A percentile compares a stretch with the other conserved stretches of the same genome.
Conservation (phyloP, 306 rosid genomes). For the Medicago arabica region DNA sequence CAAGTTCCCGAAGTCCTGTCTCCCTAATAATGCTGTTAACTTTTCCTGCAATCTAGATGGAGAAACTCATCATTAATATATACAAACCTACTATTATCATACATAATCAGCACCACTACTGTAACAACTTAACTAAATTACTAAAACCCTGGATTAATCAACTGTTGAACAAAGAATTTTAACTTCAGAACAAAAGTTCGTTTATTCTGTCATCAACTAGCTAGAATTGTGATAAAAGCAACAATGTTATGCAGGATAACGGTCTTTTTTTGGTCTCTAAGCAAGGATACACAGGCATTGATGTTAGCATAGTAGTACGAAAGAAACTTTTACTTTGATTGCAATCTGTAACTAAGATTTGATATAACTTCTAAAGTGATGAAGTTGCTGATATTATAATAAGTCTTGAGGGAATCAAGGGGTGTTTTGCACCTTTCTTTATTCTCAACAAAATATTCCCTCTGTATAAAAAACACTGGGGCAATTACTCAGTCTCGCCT, state of each 20-base stretch:
- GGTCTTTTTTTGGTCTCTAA: neutral
- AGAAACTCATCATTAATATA: slow-evolving; percentile 38
- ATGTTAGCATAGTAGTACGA: neutral
- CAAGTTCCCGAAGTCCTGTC: slow-evolving; percentile 78
- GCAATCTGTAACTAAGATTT: neutral
- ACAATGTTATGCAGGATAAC: slow-evolving; percentile 10
- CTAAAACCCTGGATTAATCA: slow-evolving; percentile 25
- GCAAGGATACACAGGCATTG: neutral
- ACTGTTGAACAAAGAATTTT: slow-evolving; percentile 22
- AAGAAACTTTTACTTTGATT: slow-evolving; percentile 13
- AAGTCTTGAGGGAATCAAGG: slow-evolving; percentile 3
- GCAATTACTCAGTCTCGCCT: neutral
- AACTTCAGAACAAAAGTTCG: slow-evolving; percentile 25
- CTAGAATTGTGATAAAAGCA: slow-evolving; percentile 30
- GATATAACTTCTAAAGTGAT: no score
- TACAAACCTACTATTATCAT: slow-evolving; percentile 27
- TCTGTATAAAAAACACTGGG: neutral
- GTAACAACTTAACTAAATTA: slow-evolving; percentile 26
- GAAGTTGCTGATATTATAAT: neutral
- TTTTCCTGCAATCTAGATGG: slow-evolving; percentile 83
- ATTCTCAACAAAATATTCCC: slow-evolving; percentile 10
- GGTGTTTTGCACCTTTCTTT: neutral
- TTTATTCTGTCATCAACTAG: slow-evolving; percentile 33
- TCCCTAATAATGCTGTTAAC: slow-evolving; percentile 77
- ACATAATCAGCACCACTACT: neutral